These are phyloP conservation scores for Cytospora chrysosperma DNA, from an alignment of 2,329 filamentous ascomycete species.

Conservation along the genomic window DNA sequence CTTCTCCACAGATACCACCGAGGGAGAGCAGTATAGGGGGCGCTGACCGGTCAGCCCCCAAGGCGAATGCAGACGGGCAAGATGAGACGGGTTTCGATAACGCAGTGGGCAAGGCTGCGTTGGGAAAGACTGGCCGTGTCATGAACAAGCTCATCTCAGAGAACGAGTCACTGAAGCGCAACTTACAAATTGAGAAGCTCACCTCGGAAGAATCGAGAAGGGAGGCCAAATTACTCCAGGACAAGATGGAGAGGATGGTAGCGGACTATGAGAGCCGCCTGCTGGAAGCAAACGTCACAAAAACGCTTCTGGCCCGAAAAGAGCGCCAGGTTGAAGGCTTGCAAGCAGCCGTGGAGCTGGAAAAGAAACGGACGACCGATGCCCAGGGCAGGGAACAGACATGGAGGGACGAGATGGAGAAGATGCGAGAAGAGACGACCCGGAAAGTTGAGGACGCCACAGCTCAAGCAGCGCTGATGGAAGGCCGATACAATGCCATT, in stretches of 20 bases:
- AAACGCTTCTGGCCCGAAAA: constrained; percentile 67
- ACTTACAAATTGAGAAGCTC: constrained; percentile 65
- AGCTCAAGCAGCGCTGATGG: constrained; percentile 63
- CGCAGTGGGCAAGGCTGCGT: constrained; percentile 66
- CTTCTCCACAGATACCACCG: constrained; percentile 27
- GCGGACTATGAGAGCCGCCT: constrained; percentile 68
- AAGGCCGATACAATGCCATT: constrained; percentile 68
- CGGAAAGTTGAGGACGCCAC: constrained; percentile 65
- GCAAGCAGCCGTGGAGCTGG: constrained; percentile 61
- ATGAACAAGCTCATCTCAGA: constrained; percentile 81
- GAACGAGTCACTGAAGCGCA: constrained; percentile 74
- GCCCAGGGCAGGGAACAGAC: constrained; percentile 60
- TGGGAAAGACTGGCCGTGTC: constrained; percentile 73
- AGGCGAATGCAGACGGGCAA: constrained; percentile 22
- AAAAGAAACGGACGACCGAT: constrained; percentile 59
- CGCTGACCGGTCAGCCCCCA: constrained; percentile 15
- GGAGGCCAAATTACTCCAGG: constrained; percentile 64
- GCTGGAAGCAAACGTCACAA: constrained; percentile 69
- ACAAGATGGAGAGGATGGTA: constrained; percentile 67
- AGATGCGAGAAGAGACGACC: constrained; percentile 57
- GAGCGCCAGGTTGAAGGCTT: constrained; percentile 73
- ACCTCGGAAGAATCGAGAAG: constrained; percentile 70
- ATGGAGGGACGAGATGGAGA: constrained; percentile 65
- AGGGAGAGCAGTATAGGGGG: constrained; percentile 28
- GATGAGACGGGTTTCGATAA: constrained; percentile 51